Evolutionary conservation across 805 yeast species (phyloP), one percentile per base, ranked within the genome.

Genomic region (Metschnikowia continentalis): DNA sequence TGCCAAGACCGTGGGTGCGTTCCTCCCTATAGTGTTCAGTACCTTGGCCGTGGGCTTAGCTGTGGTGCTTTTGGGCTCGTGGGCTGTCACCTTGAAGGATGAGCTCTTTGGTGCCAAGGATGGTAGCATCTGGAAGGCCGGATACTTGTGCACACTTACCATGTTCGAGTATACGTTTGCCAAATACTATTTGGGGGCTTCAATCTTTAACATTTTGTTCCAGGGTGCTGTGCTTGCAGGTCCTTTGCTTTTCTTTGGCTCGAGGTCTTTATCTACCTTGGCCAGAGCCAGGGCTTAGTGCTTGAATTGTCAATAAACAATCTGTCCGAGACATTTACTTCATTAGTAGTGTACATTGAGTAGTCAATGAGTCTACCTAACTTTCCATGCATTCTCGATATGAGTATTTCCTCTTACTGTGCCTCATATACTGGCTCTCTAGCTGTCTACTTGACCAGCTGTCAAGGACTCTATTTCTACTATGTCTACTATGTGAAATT

Each of bases 251-350:
- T 76, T 77, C 62, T 67, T 82, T 47, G 94, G 94, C 13, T 75
- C 86, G n/a, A 79, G 80, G 58, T 85, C 84, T 15, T 75, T 88
- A 60, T 76, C 84, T 61, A 74, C 68, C 49, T 76, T 74, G 58
- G 65, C 66, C 20, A 52, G 57, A 32, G 62, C 61, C 51, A 68
- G 77, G 49, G 59, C 56, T 48, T 59, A 64, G 19, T 17, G 19
- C n/a, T n/a, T 36, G 39, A 36, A 36, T 36, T 26, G 30, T 26
- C 13, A 26, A 26, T 26, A 26, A 26, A 26, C 30, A 26, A 26
- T 26, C 30, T 26, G 30, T 26, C 30, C 11, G 30, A 26, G 11
- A 10, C 30, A 26, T 26, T 26, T 10, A 5, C 5, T 8, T 26
- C 11, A 26, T 26, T 26, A 26, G 11, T 26, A 26, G 30, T 26